Base-by-base conservation (phyloP, 78 protist species). In the Chrysochromulina tobinii region DNA sequence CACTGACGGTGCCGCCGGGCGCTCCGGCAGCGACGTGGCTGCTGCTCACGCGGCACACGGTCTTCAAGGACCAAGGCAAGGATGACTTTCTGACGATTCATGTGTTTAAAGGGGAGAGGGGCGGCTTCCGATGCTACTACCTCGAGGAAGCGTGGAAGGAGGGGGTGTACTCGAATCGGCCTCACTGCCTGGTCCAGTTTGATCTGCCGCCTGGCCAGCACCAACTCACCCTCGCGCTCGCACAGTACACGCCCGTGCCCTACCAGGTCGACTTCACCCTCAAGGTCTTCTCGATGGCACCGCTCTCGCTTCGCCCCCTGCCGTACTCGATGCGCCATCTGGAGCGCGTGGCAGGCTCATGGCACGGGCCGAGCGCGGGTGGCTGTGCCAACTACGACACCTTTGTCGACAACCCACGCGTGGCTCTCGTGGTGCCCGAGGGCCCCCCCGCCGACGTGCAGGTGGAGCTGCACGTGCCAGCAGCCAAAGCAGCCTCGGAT, bases 21-120 rank as follows among this genome's bases (percentile, higher is more conserved):
- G 64, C n/a, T 0, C 57, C 11, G 4, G 12, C 89, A 2, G 55
- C 23, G 48, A 61, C 73, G 21, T 83, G 89, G 93, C 2, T 91
- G 4, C 61, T 91, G 75, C 89, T 91, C 53, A 7, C 61, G 8
- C 93, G 93, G 9, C 93, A 91, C 84, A 17, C 64, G 55, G 7
- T 27, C 20, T 57, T 1, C 50, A 21, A 7, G 23, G 21, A 54
- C 7, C 87, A 90, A 55, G 61, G 50, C 55, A 3, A 55, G 27
- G 20, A 67, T 23, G 86, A 79, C 23, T 90, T 54, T 58, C 12
- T 81, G 4, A 61, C 88, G 8, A 51, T 91, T 20, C 90, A 91
- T 25, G 93, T 91, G 27, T 91, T 25, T 48, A 18, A 64, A 11
- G 38, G 38, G 38, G 12, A n/a, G 51, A 6, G 9, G 1, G 61